Base-by-base conservation (phyloP, 2,329 filamentous ascomycete species). In the Cladosporium sp. region DNA sequence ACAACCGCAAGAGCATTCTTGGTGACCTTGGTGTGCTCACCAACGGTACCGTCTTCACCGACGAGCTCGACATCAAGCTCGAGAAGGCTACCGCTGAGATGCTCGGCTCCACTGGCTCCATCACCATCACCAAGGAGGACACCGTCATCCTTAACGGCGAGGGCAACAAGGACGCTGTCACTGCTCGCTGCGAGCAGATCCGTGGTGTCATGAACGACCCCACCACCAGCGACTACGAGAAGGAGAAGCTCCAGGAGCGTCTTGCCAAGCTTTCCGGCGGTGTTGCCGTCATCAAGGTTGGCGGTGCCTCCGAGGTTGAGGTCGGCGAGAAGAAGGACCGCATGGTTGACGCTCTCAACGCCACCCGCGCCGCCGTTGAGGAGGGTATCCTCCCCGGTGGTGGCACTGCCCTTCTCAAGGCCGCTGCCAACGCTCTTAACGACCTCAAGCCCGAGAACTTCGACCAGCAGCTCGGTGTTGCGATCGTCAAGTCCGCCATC, bases 281-380 rank as follows among this genome's bases (percentile, higher is more conserved):
- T 87, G 95, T 99, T 75, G 95, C 95, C 74, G 95, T 99, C 82
- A 98, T 99, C 87, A 97, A 96, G 88, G 95, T 99, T 70, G 95
- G 95, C 75, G 95, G 95, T 80, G 88, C 93, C 70, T 98, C 94
- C 70, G 95, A 99, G 84, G 94, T 99, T 71, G 95, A 99, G 86
- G 95, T 99, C 65, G 91, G 93, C 73, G 95, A 99, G 89, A 99
- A 99, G 92, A 99, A 99, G 89, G 95, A 99, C 81, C 92, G 95
- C 79, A 97, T 98, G 75, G 95, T 99, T 69, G 95, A 99, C 82
- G 95, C 95, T 67, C 86, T 99, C 68, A 99, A 99, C 82, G 95
- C 95, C 73, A 99, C 95, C 71, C 94, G 95, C 75, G 95, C 95
- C 73, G 95, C 95, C 76, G 95, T 99, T 71, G 95, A 99, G 88